A percentile compares a stretch with the other conserved stretches of the same genome.
phyloP scores from a whole-genome alignment of 345 rosid species.

The Moricandia moricandioides region DNA sequence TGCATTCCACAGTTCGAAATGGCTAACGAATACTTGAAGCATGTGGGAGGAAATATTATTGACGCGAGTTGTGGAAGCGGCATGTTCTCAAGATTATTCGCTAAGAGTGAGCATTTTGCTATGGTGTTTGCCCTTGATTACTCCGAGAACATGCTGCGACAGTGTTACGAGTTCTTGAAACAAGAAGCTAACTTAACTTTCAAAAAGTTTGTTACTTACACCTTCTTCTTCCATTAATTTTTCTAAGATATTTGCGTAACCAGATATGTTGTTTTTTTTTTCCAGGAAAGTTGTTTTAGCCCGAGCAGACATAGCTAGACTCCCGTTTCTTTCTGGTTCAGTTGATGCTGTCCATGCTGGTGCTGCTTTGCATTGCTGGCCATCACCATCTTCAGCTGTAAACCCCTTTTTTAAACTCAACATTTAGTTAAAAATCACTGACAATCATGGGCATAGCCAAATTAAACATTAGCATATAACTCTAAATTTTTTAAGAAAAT shows the following conservation, averaged over 20 bases:
- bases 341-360: constrained; percentile 90
- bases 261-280: not conserved
- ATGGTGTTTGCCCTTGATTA: constrained; percentile 74
- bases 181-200: constrained; percentile 62
- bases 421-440: not conserved
- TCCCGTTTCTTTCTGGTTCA: constrained; percentile 70
- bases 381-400: constrained; percentile 82
- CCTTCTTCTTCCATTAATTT: not conserved
- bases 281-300: constrained; percentile 66
- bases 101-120: constrained; percentile 70
- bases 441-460: not conserved
- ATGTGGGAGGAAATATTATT: constrained; percentile 77
- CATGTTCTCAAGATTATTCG: constrained; percentile 69
- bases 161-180: constrained; percentile 64
- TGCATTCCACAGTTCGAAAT: constrained; percentile 60
- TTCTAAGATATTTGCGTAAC: not conserved
- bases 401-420: constrained; percentile 20
- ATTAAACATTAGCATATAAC: no score
- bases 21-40: constrained; percentile 68
- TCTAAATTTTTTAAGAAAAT: no score
- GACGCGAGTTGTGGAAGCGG: constrained; percentile 98
- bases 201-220: constrained; percentile 52
- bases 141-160: constrained; percentile 84
- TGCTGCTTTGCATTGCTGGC: constrained; percentile 94
- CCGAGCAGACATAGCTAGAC: constrained; percentile 85